Base-by-base conservation (phyloP, 2,329 filamentous ascomycete genomes). In the Cryphonectria carpinicola region DNA sequence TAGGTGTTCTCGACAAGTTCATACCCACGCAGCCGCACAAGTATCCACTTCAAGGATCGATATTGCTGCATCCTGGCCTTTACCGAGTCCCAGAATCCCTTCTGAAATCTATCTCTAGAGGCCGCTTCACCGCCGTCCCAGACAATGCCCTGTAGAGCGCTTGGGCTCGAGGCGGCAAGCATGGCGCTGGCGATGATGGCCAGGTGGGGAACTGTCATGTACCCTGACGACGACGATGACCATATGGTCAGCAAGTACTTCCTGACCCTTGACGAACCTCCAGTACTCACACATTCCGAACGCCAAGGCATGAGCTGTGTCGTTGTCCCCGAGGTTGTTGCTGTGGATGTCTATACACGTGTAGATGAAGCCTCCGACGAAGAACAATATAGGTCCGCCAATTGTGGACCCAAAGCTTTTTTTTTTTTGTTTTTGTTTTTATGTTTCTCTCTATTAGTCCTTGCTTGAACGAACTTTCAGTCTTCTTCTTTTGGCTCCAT, bases 131-230 rank as follows among this genome's bases (percentile, higher is more conserved):
- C 75, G 10, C 77, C 77, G 46, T 79, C 78, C 71, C 77, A 77
- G 3, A 79, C 76, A 52, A 79, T 76, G 28, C 75, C 76, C 43
- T 78, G 76, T 19, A 80, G 75, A 0, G 76, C 75, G 58, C 75
- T 77, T 4, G 77, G 77, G 64, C 75, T 77, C 39, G 77, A 78
- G 14, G 77, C 73, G 14, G 78, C 78, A 2, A 80, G 74, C 77
- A 80, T 78, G 41, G 77, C 77, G 64, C 77, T 78, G 3, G 78
- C 77, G 1, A 79, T 74, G 11, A 79, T 79, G 56, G 78, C 78
- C 4, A 79, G 75, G 39, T 78, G 76, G 0, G 78, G 77, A 54
- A 80, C 78, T 13, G 78, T 77, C 77, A 79, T 79, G 78, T 77
- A 80, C 78, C 78, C 78, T 62, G 60, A n/a, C 8, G 35, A 39